Evolutionary conservation across 257 asterid species (phyloP), one percentile per base, ranked within the genome.

Genomic region (Misopates orontium): DNA sequence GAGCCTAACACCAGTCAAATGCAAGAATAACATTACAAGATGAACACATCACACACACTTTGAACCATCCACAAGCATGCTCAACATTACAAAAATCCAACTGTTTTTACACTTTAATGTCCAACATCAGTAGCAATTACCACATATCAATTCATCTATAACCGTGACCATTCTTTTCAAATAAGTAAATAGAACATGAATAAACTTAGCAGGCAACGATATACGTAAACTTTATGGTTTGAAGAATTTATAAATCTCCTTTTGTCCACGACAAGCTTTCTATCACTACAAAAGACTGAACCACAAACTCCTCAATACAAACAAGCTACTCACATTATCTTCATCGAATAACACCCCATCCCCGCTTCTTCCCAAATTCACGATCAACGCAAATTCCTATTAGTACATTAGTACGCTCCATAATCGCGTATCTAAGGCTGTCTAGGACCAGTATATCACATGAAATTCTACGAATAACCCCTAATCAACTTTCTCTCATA

Each of bases 1-100:
- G 85, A 64, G 88, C 89, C 88, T 82, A 74, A 66, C 49, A 62
- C 32, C 55, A 67, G 62, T 49, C 36, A 66, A 69, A 23, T 41
- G n/a, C 49, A 16, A 28, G n/a, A 64, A 49, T 19, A 59, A 14
- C 47, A 66, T 60, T 59, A 75, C 47, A 31, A 17, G 49, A 49
- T 60, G 56, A 59, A 69, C 25, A 48, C 41, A 20, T 39, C 39
- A 31, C 22, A 20, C 58, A 60, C 19, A 42, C 40, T 24, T 12
- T 22, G 39, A 31, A 19, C 40, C 19, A 36, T 56, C 21, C n/a
- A 15, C 45, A 62, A 18, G 64, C 17, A 28, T 55, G 45, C 19
- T 21, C 59, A 42, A 39, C 71, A 70, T 20, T 28, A 56, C 36
- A 63, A 40, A 17, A 19, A 69, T 57, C 67, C 59, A 49, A 62